phyloP scores from a whole-genome alignment of 768 basidiomycete genomes.

The Suillus subalutaceus region DNA sequence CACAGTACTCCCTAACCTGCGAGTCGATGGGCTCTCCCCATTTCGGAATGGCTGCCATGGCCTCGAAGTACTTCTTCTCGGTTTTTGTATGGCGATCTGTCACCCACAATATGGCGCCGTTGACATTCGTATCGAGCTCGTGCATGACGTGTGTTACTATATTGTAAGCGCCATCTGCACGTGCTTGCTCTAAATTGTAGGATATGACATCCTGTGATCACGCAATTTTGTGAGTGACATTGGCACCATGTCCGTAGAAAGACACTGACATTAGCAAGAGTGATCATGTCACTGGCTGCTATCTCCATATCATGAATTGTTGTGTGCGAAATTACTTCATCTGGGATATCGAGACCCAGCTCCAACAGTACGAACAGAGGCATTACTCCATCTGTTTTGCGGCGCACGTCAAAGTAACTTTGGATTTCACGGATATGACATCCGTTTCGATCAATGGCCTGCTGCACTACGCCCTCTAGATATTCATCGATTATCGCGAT shows the following conservation, averaged over 20 bases:
- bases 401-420: conserved; percentile 43
- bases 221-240: too few relatives aligned
- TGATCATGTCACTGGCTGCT: conserved; percentile 37
- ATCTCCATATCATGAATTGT: conserved; percentile 34
- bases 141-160: conserved; percentile 56
- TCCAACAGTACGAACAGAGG: conserved; percentile 43
- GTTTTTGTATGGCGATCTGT: conserved; percentile 38
- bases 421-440: conserved; percentile 40
- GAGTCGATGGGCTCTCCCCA: conserved; percentile 46
- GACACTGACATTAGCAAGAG: conserved; percentile 36
- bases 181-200: conserved; percentile 37
- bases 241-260: background rate
- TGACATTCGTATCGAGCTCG: conserved; percentile 39
- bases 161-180: conserved; percentile 35
- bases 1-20: conserved; percentile 15
- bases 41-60: conserved; percentile 40
- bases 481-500: conserved; percentile 40
- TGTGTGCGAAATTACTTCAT: conserved; percentile 44
- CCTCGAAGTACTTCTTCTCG: conserved; percentile 40
- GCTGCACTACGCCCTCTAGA: conserved; percentile 40
- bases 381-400: too few relatives aligned
- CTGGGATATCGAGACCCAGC: conserved; percentile 40
- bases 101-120: conserved; percentile 44
- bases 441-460: conserved; percentile 44
- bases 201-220: conserved; percentile 31